Conservation (phyloP, 1,284 basidiomycete species). For the Caloboletus firmus region DNA sequence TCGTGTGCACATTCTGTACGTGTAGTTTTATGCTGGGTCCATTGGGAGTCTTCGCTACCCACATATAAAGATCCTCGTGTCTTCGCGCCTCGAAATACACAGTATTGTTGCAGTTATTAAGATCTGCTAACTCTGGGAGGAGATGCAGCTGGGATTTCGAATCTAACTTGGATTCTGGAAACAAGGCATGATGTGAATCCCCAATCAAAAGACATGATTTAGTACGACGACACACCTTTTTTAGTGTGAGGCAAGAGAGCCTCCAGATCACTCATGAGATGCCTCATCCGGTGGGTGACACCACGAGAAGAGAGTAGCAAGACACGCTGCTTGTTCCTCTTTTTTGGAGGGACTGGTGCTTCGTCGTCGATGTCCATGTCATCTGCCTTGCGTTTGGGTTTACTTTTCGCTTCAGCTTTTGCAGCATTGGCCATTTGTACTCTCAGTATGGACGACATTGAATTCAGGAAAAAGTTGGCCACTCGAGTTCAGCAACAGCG, state of each 20-base stretch:
- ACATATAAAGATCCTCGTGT: constrained; percentile 95
- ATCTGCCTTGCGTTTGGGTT: constrained; percentile 64
- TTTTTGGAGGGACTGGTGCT: constrained; percentile 44
- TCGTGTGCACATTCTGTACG: constrained; percentile 98
- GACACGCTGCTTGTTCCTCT: constrained; percentile 84
- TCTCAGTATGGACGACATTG: constrained; percentile 70
- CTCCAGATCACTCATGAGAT: constrained; percentile 95
- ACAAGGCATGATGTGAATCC: background rate
- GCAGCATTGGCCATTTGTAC: constrained; percentile 59
- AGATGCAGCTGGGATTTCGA: constrained; percentile 94
- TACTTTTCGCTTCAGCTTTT: constrained; percentile 47
- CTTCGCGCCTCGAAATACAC: constrained; percentile 97
- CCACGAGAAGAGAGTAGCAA: constrained; percentile 92
- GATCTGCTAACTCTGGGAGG: constrained; percentile 95
- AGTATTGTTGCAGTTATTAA: constrained; percentile 98
- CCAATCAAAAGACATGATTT: background rate
- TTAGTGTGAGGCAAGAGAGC: constrained; percentile 92
- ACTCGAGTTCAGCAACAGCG: background rate
- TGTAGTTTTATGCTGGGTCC: constrained; percentile 97
- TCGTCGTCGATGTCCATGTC: constrained; percentile 53
- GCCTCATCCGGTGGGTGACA: constrained; percentile 94
- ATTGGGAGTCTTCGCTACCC: constrained; percentile 97
- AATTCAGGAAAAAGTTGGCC: background rate
- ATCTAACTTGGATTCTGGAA: constrained; percentile 90
- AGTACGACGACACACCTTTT: constrained; percentile 67